Evolutionary conservation across 192 early-diverging fungal genomes (phyloP).

Genomic region (Coemansia sp.): DNA sequence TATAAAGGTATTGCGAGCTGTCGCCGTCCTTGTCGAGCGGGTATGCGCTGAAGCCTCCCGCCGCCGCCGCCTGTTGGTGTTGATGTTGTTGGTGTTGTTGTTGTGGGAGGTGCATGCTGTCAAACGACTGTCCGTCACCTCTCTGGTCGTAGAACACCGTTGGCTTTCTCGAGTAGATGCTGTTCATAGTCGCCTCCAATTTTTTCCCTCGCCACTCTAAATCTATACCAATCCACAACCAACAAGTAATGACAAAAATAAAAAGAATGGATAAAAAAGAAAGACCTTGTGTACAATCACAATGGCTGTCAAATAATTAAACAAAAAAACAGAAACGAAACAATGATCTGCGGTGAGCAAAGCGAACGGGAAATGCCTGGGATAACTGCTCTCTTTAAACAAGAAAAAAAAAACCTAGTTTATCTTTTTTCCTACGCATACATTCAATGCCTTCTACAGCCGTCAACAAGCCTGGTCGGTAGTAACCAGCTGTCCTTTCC

Average conservation of each 20-base stretch:
- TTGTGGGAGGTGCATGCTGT: conserved; percentile 34
- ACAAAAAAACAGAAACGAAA: neutral
- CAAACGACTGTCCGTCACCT: conserved; percentile 16
- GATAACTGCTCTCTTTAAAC: too few species aligned
- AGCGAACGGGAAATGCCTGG: too few species aligned
- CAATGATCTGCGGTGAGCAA: neutral
- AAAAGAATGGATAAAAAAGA: neutral
- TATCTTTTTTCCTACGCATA: too few species aligned
- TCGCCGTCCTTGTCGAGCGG: conserved; percentile 19
- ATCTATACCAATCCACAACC: neutral
- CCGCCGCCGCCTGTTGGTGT: neutral
- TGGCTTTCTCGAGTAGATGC: conserved; percentile 10
- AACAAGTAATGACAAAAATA: neutral
- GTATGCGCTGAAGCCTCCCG: conserved; percentile 43
- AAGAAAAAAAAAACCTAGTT: neutral
- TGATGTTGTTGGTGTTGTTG: neutral
- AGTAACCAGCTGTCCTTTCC: too few species aligned
- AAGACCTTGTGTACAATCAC: too few species aligned
- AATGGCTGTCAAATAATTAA: too few species aligned
- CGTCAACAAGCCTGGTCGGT: too few species aligned
- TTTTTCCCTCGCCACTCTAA: neutral
- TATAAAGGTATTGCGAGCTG: conserved; percentile 5
- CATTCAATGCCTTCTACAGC: too few species aligned
- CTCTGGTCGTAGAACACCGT: conserved; percentile 46
- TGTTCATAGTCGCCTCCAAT: neutral